Conservation (phyloP, 139 green algal species). For the Marvania coccoides region DNA sequence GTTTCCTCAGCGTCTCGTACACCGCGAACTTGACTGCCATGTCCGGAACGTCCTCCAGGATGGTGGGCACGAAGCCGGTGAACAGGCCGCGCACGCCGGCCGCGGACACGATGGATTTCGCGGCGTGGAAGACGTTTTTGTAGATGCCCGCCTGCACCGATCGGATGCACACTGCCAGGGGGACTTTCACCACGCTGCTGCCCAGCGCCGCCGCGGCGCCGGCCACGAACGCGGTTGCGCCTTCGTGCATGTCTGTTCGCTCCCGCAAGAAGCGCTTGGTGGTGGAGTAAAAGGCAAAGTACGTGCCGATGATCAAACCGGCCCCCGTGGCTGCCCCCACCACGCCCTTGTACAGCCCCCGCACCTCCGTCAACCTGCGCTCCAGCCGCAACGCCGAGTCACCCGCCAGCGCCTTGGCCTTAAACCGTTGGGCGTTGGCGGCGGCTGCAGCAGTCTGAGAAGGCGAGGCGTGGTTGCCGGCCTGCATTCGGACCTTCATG, state of each 20-base stretch:
- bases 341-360: conserved; percentile 58
- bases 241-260: conserved; percentile 35
- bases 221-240: conserved; percentile 57
- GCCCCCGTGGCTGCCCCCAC: conserved; percentile 80
- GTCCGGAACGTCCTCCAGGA: conserved; percentile 88
- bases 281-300: conserved; percentile 85
- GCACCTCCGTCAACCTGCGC: conserved; percentile 16
- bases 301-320: conserved; percentile 90
- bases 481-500: conserved; percentile 69
- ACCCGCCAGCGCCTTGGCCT: no score
- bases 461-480: no score
- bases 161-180: conserved; percentile 85
- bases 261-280: conserved; percentile 49
- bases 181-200: conserved; percentile 78
- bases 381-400: neutral
- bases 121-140: conserved; percentile 65
- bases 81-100: conserved; percentile 69
- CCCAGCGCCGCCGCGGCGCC: conserved; percentile 68
- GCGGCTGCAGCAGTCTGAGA: no score
- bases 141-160: conserved; percentile 80
- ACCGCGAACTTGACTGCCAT: conserved; percentile 89
- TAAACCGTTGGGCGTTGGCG: no score
- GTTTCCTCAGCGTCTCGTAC: conserved; percentile 70
- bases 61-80: conserved; percentile 76
- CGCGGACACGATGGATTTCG: conserved; percentile 43